A percentile compares a stretch with the other conserved stretches of the same genome.
Evolutionary conservation across 2,329 filamentous ascomycete species (phyloP).

Genomic region (Hymenoscyphus scutula): DNA sequence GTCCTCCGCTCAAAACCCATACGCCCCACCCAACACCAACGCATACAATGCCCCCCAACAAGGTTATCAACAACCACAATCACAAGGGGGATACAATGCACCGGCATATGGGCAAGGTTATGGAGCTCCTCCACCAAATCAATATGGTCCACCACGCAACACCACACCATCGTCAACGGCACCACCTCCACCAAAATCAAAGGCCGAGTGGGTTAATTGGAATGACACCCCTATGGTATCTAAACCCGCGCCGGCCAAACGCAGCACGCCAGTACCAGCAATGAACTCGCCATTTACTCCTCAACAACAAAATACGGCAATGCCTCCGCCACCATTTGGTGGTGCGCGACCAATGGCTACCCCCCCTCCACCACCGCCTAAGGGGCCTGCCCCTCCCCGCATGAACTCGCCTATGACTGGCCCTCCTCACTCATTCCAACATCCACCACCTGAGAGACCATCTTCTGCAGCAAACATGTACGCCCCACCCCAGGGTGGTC

Average conservation of each 20-base stretch:
- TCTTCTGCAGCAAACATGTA: slow-evolving; percentile 62
- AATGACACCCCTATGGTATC: slow-evolving; percentile 90
- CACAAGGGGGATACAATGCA: slow-evolving; percentile 39
- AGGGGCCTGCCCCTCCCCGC: slow-evolving; percentile 67
- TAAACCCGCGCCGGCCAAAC: slow-evolving; percentile 67
- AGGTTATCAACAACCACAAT: slow-evolving; percentile 40
- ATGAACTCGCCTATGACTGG: slow-evolving; percentile 66
- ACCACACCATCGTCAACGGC: slow-evolving; percentile 58
- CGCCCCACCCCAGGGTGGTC: slow-evolving; percentile 52
- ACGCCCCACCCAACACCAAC: slow-evolving; percentile 41
- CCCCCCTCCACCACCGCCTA: slow-evolving; percentile 80
- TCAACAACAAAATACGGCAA: slow-evolving; percentile 53
- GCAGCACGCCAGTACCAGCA: slow-evolving; percentile 62
- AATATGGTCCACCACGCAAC: slow-evolving; percentile 49
- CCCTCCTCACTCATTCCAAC: slow-evolving; percentile 49
- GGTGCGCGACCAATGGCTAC: slow-evolving; percentile 61
- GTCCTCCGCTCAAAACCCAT: slow-evolving; percentile 50
- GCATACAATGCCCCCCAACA: slow-evolving; percentile 40
- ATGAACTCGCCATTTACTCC: slow-evolving; percentile 75
- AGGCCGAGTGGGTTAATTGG: slow-evolving; percentile 73
- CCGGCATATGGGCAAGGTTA: slow-evolving; percentile 36
- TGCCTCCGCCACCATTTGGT: slow-evolving; percentile 50
- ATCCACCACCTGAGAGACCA: slow-evolving; percentile 45
- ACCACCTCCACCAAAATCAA: slow-evolving; percentile 66
- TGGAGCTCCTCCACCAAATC: slow-evolving; percentile 13